Base-by-base conservation (phyloP, 2,329 filamentous ascomycete species). In the Cladosporium sp. region DNA sequence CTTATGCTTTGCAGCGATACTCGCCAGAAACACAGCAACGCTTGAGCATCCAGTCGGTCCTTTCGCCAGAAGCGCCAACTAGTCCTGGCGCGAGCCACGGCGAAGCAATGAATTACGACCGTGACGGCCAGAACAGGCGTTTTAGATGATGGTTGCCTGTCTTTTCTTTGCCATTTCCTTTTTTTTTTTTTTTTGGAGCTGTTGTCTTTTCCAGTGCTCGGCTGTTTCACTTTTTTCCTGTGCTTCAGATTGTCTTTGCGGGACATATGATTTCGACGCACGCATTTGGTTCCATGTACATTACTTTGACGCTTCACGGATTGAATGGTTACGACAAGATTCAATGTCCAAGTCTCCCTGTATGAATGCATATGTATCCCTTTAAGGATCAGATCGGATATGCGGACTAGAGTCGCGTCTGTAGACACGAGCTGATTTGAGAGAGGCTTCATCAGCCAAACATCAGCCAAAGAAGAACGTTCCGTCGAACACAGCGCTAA, bases 61-160 rank as follows among this genome's bases (percentile, higher is more conserved):
- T 64, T 7, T 71, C 71, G 14, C 68, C 69, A 10, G 34, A 62
- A 28, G 69, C 66, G 32, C 59, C 68, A 49, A 11, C 38, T 30
- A 26, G 21, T 10, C 28, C n/a, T 2, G 51, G 21, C 14, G 24
- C 51, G 34, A 34, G 30, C 18, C 15, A 38, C 12, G 38, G 21
- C 6, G 51, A 47, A 26, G 34, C 28, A 24, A 62, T n/a, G 59
- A 36, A 26, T 32, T 30, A 64, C 21, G 61, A 34, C 8, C 34
- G 36, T 5, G 51, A 64, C 34, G 32, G 61, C 24, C 51, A 57
- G 26, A 55, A 18, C 15, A 47, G 26, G 15, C 34, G 47, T 15
- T 30, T 41, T 32, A 55, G 51, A 55, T 44, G 61, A 55, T 21
- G 8, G 7, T 54, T 32, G 30, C 38, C 36, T 47, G 8, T 15